These are phyloP conservation scores for Aureobasidium mangrovei DNA, from an alignment of 2,329 filamentous ascomycete genomes.

Conservation along the genomic window DNA sequence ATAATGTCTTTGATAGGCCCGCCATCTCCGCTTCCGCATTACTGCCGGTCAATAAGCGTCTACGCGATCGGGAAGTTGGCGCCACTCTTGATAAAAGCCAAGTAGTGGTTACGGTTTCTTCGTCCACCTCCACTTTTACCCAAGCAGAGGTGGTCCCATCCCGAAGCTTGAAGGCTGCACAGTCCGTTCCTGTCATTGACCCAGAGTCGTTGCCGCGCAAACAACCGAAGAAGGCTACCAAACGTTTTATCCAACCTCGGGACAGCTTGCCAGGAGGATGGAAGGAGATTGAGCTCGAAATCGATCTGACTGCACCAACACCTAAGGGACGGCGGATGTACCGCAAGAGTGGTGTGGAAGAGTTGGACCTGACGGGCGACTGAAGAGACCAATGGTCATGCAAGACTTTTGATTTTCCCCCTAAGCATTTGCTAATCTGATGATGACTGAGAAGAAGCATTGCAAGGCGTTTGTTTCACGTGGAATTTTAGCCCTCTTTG, in stretches of 20 bases:
- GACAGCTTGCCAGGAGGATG: slow-evolving; percentile 26
- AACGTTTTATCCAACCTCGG: slow-evolving; percentile 24
- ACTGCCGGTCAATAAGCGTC: neutral
- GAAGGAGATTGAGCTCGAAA: slow-evolving; percentile 25
- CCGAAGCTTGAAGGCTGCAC: neutral
- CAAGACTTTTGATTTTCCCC: neutral
- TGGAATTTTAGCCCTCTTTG: neutral
- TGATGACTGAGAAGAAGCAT: neutral
- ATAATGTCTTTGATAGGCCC: neutral
- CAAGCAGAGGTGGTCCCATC: neutral
- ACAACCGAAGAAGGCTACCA: slow-evolving; percentile 16
- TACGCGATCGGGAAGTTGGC: neutral
- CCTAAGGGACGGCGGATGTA: slow-evolving; percentile 18
- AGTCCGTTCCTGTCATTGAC: neutral
- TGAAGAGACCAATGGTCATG: neutral
- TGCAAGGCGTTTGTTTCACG: neutral
- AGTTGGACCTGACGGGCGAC: slow-evolving; percentile 27
- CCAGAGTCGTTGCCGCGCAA: neutral
- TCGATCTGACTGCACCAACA: slow-evolving; percentile 15
- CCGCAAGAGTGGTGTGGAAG: slow-evolving; percentile 28
- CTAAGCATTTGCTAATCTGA: neutral
- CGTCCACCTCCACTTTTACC: neutral
- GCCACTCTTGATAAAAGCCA: neutral
- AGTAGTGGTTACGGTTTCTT: neutral
- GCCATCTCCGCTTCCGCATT: neutral